These are phyloP conservation scores for Claviceps humidiphila DNA, from an alignment of 2,329 filamentous ascomycete species.

Conservation along the genomic window DNA sequence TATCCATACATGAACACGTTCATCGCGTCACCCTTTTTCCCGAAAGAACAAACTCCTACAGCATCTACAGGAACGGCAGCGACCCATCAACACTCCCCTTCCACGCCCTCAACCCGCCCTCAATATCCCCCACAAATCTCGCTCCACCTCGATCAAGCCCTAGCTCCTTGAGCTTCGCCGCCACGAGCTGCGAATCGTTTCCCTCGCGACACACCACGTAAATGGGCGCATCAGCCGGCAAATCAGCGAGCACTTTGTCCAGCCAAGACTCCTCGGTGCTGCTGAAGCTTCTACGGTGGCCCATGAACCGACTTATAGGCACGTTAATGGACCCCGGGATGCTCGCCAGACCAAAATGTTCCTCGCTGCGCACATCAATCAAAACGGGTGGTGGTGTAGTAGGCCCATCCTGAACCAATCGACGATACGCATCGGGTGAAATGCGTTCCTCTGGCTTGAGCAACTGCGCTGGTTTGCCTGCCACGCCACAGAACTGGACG, in stretches of 20 bases:
- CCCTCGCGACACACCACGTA: conserved; percentile 63
- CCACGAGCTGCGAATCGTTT: conserved; percentile 64
- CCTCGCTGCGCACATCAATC: conserved; percentile 72
- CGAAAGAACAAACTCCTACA: neutral
- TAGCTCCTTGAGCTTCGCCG: conserved; percentile 49
- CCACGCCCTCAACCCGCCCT: conserved; percentile 62
- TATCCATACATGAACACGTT: too few species aligned
- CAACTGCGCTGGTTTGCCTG: conserved; percentile 33
- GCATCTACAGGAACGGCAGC: conserved; percentile 35
- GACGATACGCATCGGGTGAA: conserved; percentile 45
- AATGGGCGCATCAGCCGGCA: conserved; percentile 38
- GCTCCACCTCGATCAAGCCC: conserved; percentile 37
- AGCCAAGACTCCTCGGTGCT: conserved; percentile 9
- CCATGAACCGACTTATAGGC: conserved; percentile 43
- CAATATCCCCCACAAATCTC: conserved; percentile 56
- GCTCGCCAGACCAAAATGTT: conserved; percentile 70
- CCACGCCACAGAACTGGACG: conserved; percentile 67
- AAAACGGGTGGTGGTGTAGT: conserved; percentile 36
- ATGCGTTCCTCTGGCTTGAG: conserved; percentile 55
- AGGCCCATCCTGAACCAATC: conserved; percentile 6
- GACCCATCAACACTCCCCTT: conserved; percentile 49
- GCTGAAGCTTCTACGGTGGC: conserved; percentile 20
- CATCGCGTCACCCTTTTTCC: too few species aligned
- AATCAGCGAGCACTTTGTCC: conserved; percentile 25
- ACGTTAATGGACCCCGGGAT: conserved; percentile 66